A percentile compares a stretch with the other conserved stretches of the same genome.
These are phyloP conservation scores for Apophysomyces ossiformis DNA, from an alignment of 371 early-diverging fungal species.

Conservation along the genomic window DNA sequence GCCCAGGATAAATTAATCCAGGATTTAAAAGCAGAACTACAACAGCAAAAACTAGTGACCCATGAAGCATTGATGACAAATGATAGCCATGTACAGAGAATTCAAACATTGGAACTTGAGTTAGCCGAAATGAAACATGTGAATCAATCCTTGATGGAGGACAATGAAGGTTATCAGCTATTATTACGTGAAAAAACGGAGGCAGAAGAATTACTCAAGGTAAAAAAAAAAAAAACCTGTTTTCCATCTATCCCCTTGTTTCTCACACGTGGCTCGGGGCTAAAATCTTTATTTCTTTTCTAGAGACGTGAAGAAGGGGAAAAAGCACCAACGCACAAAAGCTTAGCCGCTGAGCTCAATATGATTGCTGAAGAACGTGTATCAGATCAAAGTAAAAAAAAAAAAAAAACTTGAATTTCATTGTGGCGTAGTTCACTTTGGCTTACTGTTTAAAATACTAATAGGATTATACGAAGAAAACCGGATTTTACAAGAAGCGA, in stretches of 20 bases:
- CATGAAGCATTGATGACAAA: conserved; percentile 38
- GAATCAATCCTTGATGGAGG: conserved; percentile 76
- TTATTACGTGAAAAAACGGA: conserved; percentile 80
- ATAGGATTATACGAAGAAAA: conserved; percentile 35
- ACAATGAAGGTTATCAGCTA: conserved; percentile 83
- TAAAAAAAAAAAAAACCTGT: conserved; percentile 5
- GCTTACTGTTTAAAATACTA: not conserved
- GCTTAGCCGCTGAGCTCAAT: conserved; percentile 16
- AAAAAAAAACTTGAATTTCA: no score
- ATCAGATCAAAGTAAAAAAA: not conserved
- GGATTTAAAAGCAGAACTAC: conserved; percentile 32
- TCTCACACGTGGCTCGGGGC: not conserved
- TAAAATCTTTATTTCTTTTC: not conserved
- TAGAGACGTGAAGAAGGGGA: not conserved
- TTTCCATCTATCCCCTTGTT: not conserved
- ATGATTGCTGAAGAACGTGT: conserved; percentile 8
- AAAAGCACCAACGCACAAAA: conserved; percentile 11
- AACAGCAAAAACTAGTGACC: conserved; percentile 29
- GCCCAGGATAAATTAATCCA: conserved; percentile 38
- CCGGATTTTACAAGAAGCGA: conserved; percentile 30
- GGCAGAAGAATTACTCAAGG: conserved; percentile 68
- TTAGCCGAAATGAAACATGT: conserved; percentile 58
- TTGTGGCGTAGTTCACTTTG: not conserved
- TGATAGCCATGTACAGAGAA: conserved; percentile 32
- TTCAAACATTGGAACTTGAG: conserved; percentile 51